Percentiles rank a stretch among this genome's conserved stretches.
Evolutionary conservation across 2,329 filamentous ascomycete genomes (phyloP).

Genomic region (Diaporthe eres): DNA sequence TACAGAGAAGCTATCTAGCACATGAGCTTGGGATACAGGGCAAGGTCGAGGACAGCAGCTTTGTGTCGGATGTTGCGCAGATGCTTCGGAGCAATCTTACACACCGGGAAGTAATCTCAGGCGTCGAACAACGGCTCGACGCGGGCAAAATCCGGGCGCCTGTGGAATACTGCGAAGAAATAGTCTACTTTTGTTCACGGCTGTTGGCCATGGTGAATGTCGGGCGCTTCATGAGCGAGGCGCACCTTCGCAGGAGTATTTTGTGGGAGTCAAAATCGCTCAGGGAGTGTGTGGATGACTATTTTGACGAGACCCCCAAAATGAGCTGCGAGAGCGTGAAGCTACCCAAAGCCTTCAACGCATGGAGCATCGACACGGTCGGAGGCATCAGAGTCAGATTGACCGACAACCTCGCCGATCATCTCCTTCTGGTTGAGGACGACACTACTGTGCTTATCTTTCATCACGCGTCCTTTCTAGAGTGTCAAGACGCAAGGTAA

Average conservation of each 20-base stretch:
- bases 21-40: not conserved
- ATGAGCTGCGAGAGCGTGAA: constrained; percentile 36
- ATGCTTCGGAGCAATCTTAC: not conserved
- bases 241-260: not conserved
- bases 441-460: constrained; percentile 56
- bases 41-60: not conserved
- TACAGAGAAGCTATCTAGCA: not conserved
- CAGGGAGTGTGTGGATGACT: not conserved
- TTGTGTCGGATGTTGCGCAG: not conserved
- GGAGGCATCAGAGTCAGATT: constrained; percentile 54
- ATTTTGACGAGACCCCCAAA: not conserved
- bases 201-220: constrained; percentile 3
- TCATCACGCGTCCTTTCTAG: constrained; percentile 56
- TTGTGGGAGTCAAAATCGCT: not conserved
- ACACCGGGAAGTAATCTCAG: not conserved
- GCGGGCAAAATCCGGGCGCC: too few species aligned
- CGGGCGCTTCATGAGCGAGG: not conserved
- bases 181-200: not conserved
- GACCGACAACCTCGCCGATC: constrained; percentile 58
- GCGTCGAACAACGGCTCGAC: not conserved
- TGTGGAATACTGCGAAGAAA: not conserved
- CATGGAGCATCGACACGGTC: constrained; percentile 48
- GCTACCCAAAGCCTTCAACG: constrained; percentile 45
- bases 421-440: constrained; percentile 55
- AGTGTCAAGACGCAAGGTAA: constrained; percentile 44